A percentile compares a stretch with the other conserved stretches of the same genome.
Conservation (phyloP, 352 stramenopile species). For the Globisporangium rhizosaccharum region DNA sequence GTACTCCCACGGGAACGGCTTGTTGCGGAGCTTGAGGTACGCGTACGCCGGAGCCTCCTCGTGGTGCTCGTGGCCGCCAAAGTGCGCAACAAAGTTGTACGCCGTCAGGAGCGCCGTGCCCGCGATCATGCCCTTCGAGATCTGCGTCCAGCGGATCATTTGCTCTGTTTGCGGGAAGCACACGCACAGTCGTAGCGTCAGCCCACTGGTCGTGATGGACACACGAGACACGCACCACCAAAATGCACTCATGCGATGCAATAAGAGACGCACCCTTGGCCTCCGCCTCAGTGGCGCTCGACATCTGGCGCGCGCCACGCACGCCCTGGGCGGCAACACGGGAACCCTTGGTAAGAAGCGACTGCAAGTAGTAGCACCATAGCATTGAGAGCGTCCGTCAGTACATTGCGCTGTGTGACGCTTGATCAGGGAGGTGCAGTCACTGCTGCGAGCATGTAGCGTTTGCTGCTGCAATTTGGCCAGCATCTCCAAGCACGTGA, state of each 20-base stretch:
- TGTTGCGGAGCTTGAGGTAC: conserved; percentile 87
- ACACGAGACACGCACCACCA: conserved; percentile 6
- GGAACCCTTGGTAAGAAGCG: conserved; percentile 59
- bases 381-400: too few relatives aligned
- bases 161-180: conserved; percentile 39
- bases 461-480: too few relatives aligned
- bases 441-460: too few relatives aligned
- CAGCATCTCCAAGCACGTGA: too few relatives aligned
- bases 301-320: conserved; percentile 73
- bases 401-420: too few relatives aligned
- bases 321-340: conserved; percentile 46
- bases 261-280: conserved; percentile 51
- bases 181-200: neutral
- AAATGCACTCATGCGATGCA: neutral
- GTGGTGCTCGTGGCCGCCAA: conserved; percentile 49
- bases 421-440: too few relatives aligned
- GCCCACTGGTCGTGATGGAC: neutral
- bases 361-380: conserved; percentile 18
- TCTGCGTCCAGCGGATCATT: conserved; percentile 81
- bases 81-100: conserved; percentile 45
- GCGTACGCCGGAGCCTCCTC: conserved; percentile 58
- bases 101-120: conserved; percentile 52
- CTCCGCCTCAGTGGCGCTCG: conserved; percentile 70
- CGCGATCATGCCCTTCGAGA: conserved; percentile 83
- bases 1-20: conserved; percentile 81